Conservation (phyloP, 2,329 filamentous ascomycete species). For the Aschersonia sp. region DNA sequence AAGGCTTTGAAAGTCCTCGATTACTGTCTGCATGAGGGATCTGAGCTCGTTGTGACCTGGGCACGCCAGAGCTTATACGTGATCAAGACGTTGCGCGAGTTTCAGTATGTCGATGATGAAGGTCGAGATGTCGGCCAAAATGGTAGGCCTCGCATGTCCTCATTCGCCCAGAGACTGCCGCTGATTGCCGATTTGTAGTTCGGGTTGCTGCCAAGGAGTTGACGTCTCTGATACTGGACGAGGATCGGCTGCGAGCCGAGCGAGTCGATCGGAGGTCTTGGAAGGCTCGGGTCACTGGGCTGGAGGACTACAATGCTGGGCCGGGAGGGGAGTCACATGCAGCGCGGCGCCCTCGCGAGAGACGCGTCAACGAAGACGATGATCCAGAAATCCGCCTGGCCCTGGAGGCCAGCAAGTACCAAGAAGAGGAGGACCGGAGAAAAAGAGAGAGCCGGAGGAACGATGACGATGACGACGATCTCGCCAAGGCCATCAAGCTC, state of each 20-base stretch:
- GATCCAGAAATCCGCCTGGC: constrained; percentile 84
- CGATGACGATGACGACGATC: constrained; percentile 59
- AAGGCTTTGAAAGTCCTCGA: constrained; percentile 96
- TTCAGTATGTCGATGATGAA: constrained; percentile 92
- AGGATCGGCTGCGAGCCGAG: constrained; percentile 81
- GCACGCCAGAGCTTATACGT: constrained; percentile 96
- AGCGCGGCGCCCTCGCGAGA: constrained; percentile 30
- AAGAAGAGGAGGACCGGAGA: constrained; percentile 78
- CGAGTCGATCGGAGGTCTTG: constrained; percentile 83
- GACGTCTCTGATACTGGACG: constrained; percentile 80
- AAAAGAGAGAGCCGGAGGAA: constrained; percentile 52
- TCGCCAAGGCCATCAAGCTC: constrained; percentile 87
- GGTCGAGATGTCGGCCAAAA: constrained; percentile 92
- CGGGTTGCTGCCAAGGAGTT: constrained; percentile 93
- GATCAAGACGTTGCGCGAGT: constrained; percentile 95
- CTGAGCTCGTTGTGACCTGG: constrained; percentile 93
- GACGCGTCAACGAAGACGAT: constrained; percentile 54
- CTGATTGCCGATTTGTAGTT: constrained; percentile 37
- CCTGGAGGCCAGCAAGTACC: constrained; percentile 85
- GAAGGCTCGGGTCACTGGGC: constrained; percentile 90
- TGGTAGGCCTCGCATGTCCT: constrained; percentile 40
- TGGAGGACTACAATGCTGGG: constrained; percentile 60
- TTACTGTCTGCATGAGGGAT: constrained; percentile 95
- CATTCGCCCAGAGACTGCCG: constrained; percentile 1
- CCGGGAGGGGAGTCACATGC: constrained; percentile 24